These are phyloP conservation scores for Kazachstania taianensis DNA, from an alignment of 805 yeast genomes.

Conservation along the genomic window DNA sequence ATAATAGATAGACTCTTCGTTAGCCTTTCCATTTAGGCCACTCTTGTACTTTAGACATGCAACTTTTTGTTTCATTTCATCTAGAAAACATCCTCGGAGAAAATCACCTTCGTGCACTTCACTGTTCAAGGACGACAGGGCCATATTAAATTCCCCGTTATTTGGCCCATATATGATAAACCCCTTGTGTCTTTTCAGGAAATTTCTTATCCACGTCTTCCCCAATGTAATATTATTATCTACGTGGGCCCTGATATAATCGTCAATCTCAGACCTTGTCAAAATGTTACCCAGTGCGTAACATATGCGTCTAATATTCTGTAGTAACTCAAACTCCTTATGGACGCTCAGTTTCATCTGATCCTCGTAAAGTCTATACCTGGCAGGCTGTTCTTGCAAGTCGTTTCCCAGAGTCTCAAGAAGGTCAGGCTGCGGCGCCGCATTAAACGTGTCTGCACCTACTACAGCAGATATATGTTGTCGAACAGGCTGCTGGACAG, in stretches of 20 bases:
- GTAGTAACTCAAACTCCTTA: slow-evolving; percentile 11
- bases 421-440: background rate
- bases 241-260: slow-evolving; percentile 4
- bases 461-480: background rate
- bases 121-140: slow-evolving; percentile 7
- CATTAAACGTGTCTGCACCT: background rate
- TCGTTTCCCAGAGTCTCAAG: background rate
- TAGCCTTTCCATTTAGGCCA: slow-evolving; percentile 1
- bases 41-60: too few relatives aligned
- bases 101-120: slow-evolving; percentile 13
- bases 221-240: slow-evolving; percentile 14
- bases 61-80: slow-evolving; percentile 5
- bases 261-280: slow-evolving; percentile 14
- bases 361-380: slow-evolving; percentile 13
- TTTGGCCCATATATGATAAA: slow-evolving; percentile 15
- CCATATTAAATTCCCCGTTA: slow-evolving; percentile 7
- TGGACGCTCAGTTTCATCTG: slow-evolving; percentile 21
- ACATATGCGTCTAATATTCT: slow-evolving; percentile 10
- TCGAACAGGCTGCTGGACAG: background rate
- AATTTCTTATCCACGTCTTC: slow-evolving; percentile 19
- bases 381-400: background rate
- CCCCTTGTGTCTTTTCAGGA: slow-evolving; percentile 16
- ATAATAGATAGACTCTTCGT: slow-evolving; percentile 9
- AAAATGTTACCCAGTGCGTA: slow-evolving; percentile 17
- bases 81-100: slow-evolving; percentile 15